Conservation (phyloP, 495 filamentous ascomycete genomes). For the Diplogelasinospora grovesii region DNA sequence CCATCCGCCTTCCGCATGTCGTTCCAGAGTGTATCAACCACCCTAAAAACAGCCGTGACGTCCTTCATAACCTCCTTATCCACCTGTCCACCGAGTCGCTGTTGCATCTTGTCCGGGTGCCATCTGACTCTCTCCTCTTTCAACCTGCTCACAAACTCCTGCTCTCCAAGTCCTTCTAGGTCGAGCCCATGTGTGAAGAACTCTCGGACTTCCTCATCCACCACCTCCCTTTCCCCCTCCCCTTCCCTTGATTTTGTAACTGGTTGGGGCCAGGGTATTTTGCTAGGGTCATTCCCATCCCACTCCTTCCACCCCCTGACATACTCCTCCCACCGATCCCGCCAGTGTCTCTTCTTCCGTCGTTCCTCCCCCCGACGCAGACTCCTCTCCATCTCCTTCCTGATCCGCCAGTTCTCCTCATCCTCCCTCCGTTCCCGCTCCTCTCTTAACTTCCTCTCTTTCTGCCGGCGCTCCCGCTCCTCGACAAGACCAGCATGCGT, state of each 20-base stretch:
- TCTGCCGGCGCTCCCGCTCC: slow-evolving; percentile 40
- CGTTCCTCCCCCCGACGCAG: slow-evolving; percentile 44
- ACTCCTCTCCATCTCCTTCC: slow-evolving; percentile 40
- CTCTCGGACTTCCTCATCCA: slow-evolving; percentile 23
- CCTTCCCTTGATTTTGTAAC: no score
- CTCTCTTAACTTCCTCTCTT: slow-evolving; percentile 34
- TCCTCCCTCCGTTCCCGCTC: slow-evolving; percentile 30
- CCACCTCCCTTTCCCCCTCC: slow-evolving; percentile 19
- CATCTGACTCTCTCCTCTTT: slow-evolving; percentile 86
- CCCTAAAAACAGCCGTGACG: slow-evolving; percentile 89
- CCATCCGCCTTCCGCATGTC: slow-evolving; percentile 39
- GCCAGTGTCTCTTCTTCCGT: slow-evolving; percentile 29
- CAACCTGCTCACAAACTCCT: slow-evolving; percentile 53
- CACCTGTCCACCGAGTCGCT: slow-evolving; percentile 66
- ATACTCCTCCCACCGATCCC: slow-evolving; percentile 59
- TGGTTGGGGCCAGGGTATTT: no score
- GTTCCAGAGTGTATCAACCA: slow-evolving; percentile 76
- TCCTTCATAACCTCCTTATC: slow-evolving; percentile 59
- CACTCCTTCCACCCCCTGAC: slow-evolving; percentile 50
- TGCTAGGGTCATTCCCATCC: slow-evolving; percentile 41
- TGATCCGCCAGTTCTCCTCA: slow-evolving; percentile 43
- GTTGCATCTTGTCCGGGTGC: slow-evolving; percentile 98
- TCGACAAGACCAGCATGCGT: slow-evolving; percentile 61
- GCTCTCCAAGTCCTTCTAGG: slow-evolving; percentile 52
- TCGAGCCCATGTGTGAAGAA: slow-evolving; percentile 39